Evolutionary conservation across 495 filamentous ascomycete species (phyloP), one percentile per base, ranked within the genome.

Genomic region (Annulohypoxylon stygium): DNA sequence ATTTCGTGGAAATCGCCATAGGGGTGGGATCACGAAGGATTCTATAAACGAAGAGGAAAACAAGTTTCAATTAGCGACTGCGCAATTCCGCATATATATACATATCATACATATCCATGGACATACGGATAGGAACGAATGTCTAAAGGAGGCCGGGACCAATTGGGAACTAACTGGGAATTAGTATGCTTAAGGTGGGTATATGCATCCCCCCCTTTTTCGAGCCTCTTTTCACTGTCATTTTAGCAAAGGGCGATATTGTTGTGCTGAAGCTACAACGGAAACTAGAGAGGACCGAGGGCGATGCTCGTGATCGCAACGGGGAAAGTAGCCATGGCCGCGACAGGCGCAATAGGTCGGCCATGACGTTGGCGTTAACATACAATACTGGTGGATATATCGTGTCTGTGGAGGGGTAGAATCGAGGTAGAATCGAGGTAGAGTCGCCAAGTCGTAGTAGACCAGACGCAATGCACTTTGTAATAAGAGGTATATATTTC

Each of bases 11-110:
- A 70, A 79, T 4, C 75, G 67, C 67, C 45, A 70, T n/a, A 79
- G 1, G 6, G 77, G 77, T 23, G 77, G 77, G 58, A 67, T 41
- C 0, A 79, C 65, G 61, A 79, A 18, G n/a, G 77, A 74, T 14
- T 62, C 69, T 70, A 47, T 16, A 26, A 50, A 39, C 37, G 26
- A 23, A 37, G 23, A 3, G 20, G 11, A 50, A 34, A 10, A 33
- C 14, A 16, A 14, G 11, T n/a, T 37, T n/a, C n/a, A 51, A 47
- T 62, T 62, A 67, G 61, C 37, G 18, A 26, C 25, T 36, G 25
- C 48, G 18, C 33, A 26, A 37, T 5, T 18, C 12, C 50, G 33
- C 26, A 20, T 34, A 39, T 41, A 25, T 20, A 34, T 43, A 30
- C 20, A 23, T 23, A 23, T 23, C 20, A 23, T 23, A 23, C 20